Evolutionary conservation across 2,329 filamentous ascomycete genomes (phyloP), one percentile per base, ranked within the genome.

Genomic region (Xylaria polymorpha): DNA sequence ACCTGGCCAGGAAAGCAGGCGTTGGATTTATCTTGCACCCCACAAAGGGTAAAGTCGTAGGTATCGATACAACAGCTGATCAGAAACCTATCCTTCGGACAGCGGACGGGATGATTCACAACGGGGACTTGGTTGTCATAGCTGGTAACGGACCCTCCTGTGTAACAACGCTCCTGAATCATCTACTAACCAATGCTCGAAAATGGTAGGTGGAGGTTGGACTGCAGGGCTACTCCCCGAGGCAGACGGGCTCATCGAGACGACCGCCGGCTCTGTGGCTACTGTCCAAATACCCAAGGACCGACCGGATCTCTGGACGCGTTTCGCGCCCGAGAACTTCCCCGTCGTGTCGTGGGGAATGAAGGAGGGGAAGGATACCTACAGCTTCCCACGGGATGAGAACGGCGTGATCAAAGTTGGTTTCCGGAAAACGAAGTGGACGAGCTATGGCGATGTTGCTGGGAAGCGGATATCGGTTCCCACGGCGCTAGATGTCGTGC

Each of bases 391-490:
- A 0, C 73, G 80, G 0, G 80, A 82, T 25, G 77, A 81, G 9
- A 70, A 82, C 3, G 82, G 85, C 0, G 72, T 80, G n/a, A 72
- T 86, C 60, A 86, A 86, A 72, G 80, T 85, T 66, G 86, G 83
- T 1, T 88, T 83, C 67, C 80, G 85, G 0, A 84, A 83, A 1
- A 85, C 80, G 0, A 88, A 87, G 25, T 76, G 72, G 73, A 77
- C 75, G 2, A 76, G 71, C 32, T 77, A 70, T 32, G 60, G 72
- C 50, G 60, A 73, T 18, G 72, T 76, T 20, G 58, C 57, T 7
- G 71, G 70, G 18, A 68, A 61, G 35, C 69, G 70, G 20, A 70
- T 77, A 67, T 75, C 72, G 18, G 74, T 74, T 12, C 75, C 75
- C 7, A 75, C 69, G 65, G 75, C 71, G 12, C 72, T 68, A 3